Evolutionary conservation across 192 early-diverging fungal species (phyloP), one percentile per base, ranked within the genome.

Genomic region (Entomortierella lignicola): DNA sequence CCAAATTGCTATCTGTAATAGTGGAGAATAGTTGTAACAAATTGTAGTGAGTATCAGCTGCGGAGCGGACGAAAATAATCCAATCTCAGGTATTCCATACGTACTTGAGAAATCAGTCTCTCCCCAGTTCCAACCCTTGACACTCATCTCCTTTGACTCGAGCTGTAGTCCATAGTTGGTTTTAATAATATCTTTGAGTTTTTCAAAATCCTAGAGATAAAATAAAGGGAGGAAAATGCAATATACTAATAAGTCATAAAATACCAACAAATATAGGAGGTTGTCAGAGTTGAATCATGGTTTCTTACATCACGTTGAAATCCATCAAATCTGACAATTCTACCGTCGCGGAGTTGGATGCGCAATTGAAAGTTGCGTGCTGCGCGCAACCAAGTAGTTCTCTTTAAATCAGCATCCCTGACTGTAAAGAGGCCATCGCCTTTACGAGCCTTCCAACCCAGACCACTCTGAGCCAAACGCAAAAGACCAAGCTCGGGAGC

Each of bases 61-160:
- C 10, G 7, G 18, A 54, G n/a, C 1, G 26, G 0, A 12, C 17
- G 11, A 58, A 20, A 58, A 39, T 32, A 4, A 23, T 39, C 1
- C 39, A 17, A 25, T 18, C 18, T 20, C 10, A 13, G 26, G 11
- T 10, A 39, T 32, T 39, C 20, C 8, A 20, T 21, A 20, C 73
- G 52, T 87, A 82, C 92, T 90, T 72, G 93, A 87, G 68, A 95
- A 94, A 50, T 94, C 94, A 23, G 91, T 86, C 71, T 91, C 88
- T 58, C 98, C 98, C 98, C 98, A 99, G 86, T 99, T 98, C 92
- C 95, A 97, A 31, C 97, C 97, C 66, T 91, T 92, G 12, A 97
- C 80, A 66, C 94, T 94, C 53, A 94, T 77, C 66, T 99, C 96
- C 69, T 91, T 92, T 27, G 82, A 72, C 66, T 98, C 96, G 21